A percentile compares a stretch with the other conserved stretches of the same genome.
Evolutionary conservation across 257 asterid genomes (phyloP).

Genomic region (Buddleja alternifolia): DNA sequence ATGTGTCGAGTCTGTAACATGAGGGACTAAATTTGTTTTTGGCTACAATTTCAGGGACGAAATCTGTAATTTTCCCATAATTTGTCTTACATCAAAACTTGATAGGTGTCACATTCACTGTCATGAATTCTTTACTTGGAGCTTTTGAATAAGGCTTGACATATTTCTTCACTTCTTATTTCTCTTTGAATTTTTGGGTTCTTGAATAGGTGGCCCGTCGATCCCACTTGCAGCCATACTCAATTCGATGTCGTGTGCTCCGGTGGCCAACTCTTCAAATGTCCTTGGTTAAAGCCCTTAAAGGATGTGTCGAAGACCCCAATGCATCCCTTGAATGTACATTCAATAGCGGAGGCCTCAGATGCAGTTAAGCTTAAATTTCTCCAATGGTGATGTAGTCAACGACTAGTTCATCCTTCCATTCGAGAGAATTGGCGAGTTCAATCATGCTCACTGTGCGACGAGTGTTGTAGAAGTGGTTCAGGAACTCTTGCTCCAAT

Average conservation of each 20-base stretch:
- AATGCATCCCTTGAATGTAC: no score
- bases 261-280: neutral
- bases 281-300: neutral
- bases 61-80: no score
- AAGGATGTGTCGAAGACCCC: no score
- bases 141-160: neutral
- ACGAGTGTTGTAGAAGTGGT: neutral
- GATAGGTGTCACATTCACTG: no score
- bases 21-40: no score
- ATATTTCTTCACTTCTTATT: neutral
- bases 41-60: no score
- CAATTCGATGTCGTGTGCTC: neutral
- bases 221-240: neutral
- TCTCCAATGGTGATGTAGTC: neutral
- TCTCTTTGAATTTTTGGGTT: neutral
- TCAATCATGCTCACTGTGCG: no score
- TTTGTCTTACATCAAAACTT: no score
- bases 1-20: no score
- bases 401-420: neutral
- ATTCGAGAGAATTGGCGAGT: neutral
- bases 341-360: neutral
- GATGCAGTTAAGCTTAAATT: neutral
- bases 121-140: no score
- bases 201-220: neutral
- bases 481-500: neutral